Conservation (phyloP, 1,139 yeast genomes). For the Debaryomyces coudertii region DNA sequence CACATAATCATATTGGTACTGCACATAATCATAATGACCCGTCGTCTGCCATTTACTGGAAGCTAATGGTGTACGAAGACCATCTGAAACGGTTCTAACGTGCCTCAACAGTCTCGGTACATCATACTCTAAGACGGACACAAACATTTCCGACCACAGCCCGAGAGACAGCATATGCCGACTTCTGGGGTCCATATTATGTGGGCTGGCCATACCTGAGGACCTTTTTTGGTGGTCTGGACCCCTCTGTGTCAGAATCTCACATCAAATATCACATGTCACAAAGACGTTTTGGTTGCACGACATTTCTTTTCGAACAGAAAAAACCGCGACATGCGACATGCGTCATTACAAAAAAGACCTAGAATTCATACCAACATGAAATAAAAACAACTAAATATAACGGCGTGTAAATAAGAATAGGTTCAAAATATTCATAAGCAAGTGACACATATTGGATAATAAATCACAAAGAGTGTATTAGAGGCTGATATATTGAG, state of each 20-base stretch:
- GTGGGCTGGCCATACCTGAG: no score
- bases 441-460: neutral
- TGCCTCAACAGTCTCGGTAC: no score
- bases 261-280: neutral
- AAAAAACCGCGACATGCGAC: neutral
- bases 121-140: no score
- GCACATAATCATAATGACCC: neutral
- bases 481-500: neutral
- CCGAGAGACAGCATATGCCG: no score
- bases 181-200: no score
- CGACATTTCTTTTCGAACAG: neutral
- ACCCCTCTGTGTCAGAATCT: neutral
- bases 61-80: no score
- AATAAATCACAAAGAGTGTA: neutral
- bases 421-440: neutral
- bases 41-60: neutral
- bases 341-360: slow-evolving; percentile 6
- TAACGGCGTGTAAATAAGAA: neutral
- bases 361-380: slow-evolving; percentile 2
- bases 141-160: no score
- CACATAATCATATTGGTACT: neutral
- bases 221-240: slow-evolving; percentile 1
- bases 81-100: no score
- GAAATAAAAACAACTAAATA: slow-evolving; percentile 1
- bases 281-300: neutral